These are phyloP conservation scores for Chamaenerion angustifolium DNA, from an alignment of 345 rosid species.

Conservation along the genomic window DNA sequence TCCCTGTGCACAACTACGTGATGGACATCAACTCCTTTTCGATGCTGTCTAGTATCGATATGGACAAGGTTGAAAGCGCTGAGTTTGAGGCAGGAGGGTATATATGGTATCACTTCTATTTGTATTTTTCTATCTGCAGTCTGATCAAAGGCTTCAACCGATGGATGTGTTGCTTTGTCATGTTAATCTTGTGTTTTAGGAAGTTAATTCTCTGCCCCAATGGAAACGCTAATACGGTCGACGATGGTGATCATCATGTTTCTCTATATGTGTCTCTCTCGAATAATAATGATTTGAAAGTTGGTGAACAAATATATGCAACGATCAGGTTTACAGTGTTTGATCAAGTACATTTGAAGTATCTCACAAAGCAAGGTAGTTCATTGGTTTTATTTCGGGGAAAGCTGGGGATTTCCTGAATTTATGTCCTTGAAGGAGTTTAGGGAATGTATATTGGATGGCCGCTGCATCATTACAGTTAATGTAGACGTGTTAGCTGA, in stretches of 20 bases:
- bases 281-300: neutral
- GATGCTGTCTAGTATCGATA: neutral
- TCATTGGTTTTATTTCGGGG: neutral
- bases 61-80: neutral
- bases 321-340: neutral
- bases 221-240: neutral
- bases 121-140: too few relatives aligned
- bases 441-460: too few relatives aligned
- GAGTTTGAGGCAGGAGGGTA: conserved; percentile 6
- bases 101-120: too few relatives aligned
- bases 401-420: neutral
- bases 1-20: too few relatives aligned
- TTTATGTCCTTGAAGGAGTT: neutral
- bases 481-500: too few relatives aligned
- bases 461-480: too few relatives aligned
- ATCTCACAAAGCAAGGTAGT: neutral
- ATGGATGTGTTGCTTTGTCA: too few relatives aligned
- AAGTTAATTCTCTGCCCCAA: conserved; percentile 4
- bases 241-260: conserved; percentile 2
- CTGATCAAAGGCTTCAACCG: too few relatives aligned
- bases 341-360: neutral
- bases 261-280: conserved; percentile 1
- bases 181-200: neutral
- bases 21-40: neutral
- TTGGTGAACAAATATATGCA: neutral